Evolutionary conservation across 2,329 filamentous ascomycete species (phyloP), one percentile per base, ranked within the genome.

Genomic region (Emmonsiellopsis sp.): DNA sequence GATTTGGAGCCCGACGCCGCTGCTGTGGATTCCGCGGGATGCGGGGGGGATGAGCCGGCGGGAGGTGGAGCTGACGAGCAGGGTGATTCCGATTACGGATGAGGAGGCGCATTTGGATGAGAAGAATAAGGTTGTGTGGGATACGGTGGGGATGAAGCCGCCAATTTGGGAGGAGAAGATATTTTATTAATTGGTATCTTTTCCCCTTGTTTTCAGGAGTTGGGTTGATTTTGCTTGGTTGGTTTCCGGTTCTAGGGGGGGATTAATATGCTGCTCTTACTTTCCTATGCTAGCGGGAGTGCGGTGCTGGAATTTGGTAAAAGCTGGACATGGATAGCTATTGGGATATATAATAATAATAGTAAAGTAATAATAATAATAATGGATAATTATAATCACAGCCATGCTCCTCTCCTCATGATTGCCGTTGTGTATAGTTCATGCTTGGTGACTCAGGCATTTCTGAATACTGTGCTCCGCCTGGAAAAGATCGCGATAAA

Each of bases 21-120:
- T 86, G 37, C 72, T 95, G 3, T 95, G 90, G 90, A 87, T 95
- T 31, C 88, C 90, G 0, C 76, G 80, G 53, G 90, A 95, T 63
- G 71, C 77, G 1, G 82, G 83, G 47, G 87, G 88, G 3, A 80
- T 95, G 39, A 88, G 84, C 52, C 78, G 77, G 58, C 84, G 91
- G 63, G 88, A 95, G 68, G 76, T 93, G 36, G 74, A 76, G n/a
- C 84, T 90, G 58, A 88, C 86, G 1, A 75, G 77, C 60, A 78
- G 78, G 57, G 75, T 84, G n/a, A 86, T 89, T 40, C 81, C 81
- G 0, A 92, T 92, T 51, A 92, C 87, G 0, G 88, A 95, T 64
- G 84, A 88, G 58, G 84, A 82, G 3, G 87, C 85, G 44, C 78
- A 77, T 52, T 67, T 91, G 42, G 76, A 86, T 63, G 85, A 86